Base-by-base conservation (phyloP, 768 basidiomycete genomes). In the Auricularia sp. region DNA sequence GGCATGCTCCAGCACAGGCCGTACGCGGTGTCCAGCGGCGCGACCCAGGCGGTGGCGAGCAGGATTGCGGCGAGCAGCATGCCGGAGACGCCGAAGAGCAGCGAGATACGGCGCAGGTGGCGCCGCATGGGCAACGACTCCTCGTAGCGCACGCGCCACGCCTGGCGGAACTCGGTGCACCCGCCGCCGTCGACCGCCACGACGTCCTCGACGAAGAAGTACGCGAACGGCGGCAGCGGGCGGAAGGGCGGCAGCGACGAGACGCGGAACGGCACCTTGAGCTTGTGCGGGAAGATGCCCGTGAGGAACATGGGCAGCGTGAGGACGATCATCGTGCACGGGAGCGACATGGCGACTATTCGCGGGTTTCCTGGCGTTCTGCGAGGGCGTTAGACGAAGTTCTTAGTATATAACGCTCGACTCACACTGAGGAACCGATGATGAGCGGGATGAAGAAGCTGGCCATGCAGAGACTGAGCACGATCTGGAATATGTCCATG, bases 181-280 rank as follows among this genome's bases (percentile, higher is more conserved):
- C 72, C 73, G 35, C 73, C 71, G 44, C 73, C 73, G 63, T 74
- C 73, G 45, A 74, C 73, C 37, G 73, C 72, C 61, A 74, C 67
- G 68, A 74, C 64, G 66, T 74, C 73, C 64, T 74, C 73, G 54
- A 73, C 71, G 54, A 72, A 67, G 36, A 70, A 72, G 69, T 72
- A 74, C 0, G 70, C 69, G 42, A 69, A 67, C 2, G 73, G 73
- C 3, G 73, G 73, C n/a, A 74, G 71, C 14, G 66, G 68, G 34
- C 70, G 67, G 56, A 65, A 58, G 1, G 69, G 56, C 1, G 73
- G 72, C 62, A 74, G 67, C 56, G 73, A 74, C 16, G 73, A 74
- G 47, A 74, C 70, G 45, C 73, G 71, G 67, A 71, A 65, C 54
- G 73, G 73, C 16, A 73, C 56, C 36, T 69, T 70, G 61, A 74